Percentiles rank a stretch among this genome's conserved stretches.
These are phyloP conservation scores for Paspalum notatum DNA, from an alignment of 176 grass and related monocot species.

Conservation along the genomic window DNA sequence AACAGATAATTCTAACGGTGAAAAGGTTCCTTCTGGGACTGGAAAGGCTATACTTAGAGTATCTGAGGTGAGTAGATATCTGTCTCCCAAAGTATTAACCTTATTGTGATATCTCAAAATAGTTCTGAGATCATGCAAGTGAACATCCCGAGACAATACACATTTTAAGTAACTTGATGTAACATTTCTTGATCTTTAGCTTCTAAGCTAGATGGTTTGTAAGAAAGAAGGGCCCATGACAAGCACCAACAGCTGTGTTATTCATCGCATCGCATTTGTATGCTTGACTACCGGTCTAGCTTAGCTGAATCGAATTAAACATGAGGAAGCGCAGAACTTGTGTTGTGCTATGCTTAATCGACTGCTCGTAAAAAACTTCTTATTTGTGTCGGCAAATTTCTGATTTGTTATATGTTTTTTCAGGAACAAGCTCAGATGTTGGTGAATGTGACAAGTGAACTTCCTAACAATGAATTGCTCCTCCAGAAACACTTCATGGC, in stretches of 20 bases:
- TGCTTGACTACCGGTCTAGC: constrained; percentile 15
- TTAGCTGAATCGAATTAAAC: constrained; percentile 14
- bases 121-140: constrained; percentile 24
- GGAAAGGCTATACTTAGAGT: constrained; percentile 93
- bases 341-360: constrained; percentile 2
- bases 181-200: background rate
- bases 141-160: background rate
- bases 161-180: constrained; percentile 3
- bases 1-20: constrained; percentile 69
- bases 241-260: background rate
- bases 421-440: constrained; percentile 93
- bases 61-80: constrained; percentile 70
- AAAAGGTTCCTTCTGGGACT: constrained; percentile 74
- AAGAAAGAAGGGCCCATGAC: background rate
- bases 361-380: background rate
- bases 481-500: constrained; percentile 95
- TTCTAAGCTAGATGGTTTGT: background rate
- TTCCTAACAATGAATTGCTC: constrained; percentile 85
- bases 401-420: constrained; percentile 38
- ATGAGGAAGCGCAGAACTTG: background rate
- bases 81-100: background rate
- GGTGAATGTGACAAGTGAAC: constrained; percentile 80
- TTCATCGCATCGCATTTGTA: background rate
- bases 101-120: constrained; percentile 19
- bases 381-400: constrained; percentile 15